A percentile compares a stretch with the other conserved stretches of the same genome.
phyloP scores from a whole-genome alignment of 208 protist species.

The Vickermania ingenoplastis region DNA sequence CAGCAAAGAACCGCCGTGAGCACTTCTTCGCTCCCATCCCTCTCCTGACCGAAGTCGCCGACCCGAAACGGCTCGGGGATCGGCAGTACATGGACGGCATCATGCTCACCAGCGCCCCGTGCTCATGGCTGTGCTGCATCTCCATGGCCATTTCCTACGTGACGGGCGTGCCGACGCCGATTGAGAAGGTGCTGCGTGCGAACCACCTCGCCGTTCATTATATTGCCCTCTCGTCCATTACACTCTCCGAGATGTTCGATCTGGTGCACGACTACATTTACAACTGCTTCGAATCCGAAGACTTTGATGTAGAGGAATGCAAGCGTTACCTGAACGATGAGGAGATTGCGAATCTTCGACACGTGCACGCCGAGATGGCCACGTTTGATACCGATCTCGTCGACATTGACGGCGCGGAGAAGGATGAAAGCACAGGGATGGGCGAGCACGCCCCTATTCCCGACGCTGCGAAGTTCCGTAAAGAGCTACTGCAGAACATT shows the following conservation, averaged over 20 bases:
- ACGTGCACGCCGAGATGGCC: conserved; percentile 77
- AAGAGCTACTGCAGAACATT: conserved; percentile 54
- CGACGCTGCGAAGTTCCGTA: conserved; percentile 68
- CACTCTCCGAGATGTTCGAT: conserved; percentile 80
- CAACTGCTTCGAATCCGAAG: conserved; percentile 49
- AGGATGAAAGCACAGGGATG: conserved; percentile 30
- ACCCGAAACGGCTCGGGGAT: conserved; percentile 14
- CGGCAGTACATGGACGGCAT: conserved; percentile 29
- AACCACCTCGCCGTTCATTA: conserved; percentile 80
- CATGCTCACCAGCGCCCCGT: conserved; percentile 44
- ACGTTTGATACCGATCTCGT: conserved; percentile 71
- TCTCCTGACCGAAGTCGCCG: conserved; percentile 25
- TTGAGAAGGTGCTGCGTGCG: conserved; percentile 73
- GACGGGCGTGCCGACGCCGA: conserved; percentile 39
- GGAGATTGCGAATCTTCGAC: conserved; percentile 21
- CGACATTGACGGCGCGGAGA: conserved; percentile 20
- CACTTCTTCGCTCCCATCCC: conserved; percentile 48
- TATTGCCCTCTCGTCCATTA: conserved; percentile 67
- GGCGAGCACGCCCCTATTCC: conserved; percentile 72
- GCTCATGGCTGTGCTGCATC: conserved; percentile 70
- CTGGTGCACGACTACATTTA: conserved; percentile 71
- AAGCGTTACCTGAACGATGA: conserved; percentile 18
- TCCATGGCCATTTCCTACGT: conserved; percentile 73
- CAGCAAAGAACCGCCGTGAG: conserved; percentile 28
- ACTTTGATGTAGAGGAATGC: conserved; percentile 30